Evolutionary conservation across 2,329 filamentous ascomycete species (phyloP), one percentile per base, ranked within the genome.

Genomic region (Remersonia thermophila): DNA sequence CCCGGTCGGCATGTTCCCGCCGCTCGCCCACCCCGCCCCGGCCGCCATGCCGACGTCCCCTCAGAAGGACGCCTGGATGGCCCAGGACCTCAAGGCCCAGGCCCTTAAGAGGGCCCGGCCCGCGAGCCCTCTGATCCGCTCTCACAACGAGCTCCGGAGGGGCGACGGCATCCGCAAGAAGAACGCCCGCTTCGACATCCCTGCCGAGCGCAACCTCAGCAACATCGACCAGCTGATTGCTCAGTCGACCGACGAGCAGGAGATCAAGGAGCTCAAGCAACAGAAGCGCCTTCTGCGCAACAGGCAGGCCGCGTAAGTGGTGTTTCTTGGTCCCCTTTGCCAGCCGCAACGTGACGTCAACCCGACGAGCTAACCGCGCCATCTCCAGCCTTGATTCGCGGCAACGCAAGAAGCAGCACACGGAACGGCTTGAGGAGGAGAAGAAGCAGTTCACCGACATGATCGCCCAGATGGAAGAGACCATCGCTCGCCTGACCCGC

Each of bases 191-290:
- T 95, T 96, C 60, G 89, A 96, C 54, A 98, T 98, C 48, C 91
- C 91, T 8, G 78, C 83, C 30, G 91, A 95, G 63, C 77, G 87
- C 44, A 96, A 87, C 53, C 73, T 98, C 49, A 79, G 74, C 67
- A 96, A 93, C 63, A 96, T 98, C 61, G 91, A 98, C 59, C 73
- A 84, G 43, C 71, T 96, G 54, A 96, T 98, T 59, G 71, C 80
- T 36, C 78, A 84, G 60, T 89, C 85, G 26, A 85, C 76, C 38
- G 81, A 93, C 58, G 89, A 96, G 53, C 78, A 91, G 47, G 81
- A 93, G 65, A 83, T 94, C 66, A 96, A 94, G 70, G 87, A 96
- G 64, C 71, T 98, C 53, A 98, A 98, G 73, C 86, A 94, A 58
- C 91, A 95, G 61, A 96, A 96, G 70, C 80, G 91, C 42, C 69